Evolutionary conservation across 163 green algal genomes (phyloP), one percentile per base, ranked within the genome.

Genomic region (Scenedesmus sp.): DNA sequence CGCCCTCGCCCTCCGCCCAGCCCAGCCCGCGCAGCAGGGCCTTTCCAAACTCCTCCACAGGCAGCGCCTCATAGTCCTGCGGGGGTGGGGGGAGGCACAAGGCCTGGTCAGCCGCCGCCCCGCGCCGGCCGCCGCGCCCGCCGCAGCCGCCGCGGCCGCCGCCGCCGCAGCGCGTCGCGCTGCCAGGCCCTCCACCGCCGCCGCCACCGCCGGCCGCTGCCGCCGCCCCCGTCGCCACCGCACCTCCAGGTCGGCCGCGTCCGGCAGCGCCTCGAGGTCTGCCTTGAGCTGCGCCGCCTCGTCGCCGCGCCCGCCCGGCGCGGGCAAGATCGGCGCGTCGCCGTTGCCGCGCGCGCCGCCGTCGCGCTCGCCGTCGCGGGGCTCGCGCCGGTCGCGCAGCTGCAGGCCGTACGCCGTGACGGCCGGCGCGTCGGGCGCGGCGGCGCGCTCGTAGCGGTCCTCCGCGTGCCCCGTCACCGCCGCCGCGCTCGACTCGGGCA

Each of bases 1-100:
- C 90, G 9, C 87, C 88, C 79, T 92, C 91, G 28, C 93, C 93
- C 50, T 98, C 93, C 17, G 87, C 67, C 95, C 95, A 98, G 47
- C 92, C 95, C 92, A 99, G 97, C 63, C 96, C 96, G 0, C 92
- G 84, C 67, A 99, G 88, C 88, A 99, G 91, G 10, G 96, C 96
- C 60, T 90, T 87, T 3, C 95, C 96, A 89, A 99, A 99, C 50
- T 93, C 85, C 77, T 98, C 95, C 17, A 99, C 89, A 3, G 96
- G 96, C 90, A 98, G 97, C 26, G 77, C 78, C 33, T 98, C 93
- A 70, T 99, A 99, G 5, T 85, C 90, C 57, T 96, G 85, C 9
- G 1, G 11, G n/a, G 3, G 7, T 10, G 64, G 6, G 11, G 47
- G 33, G 2, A 48, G 47, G 18, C 6, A 33, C 7, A 3, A 18